Conservation (phyloP, 106 monocot genomes). For the Platanthera guangdongensis region DNA sequence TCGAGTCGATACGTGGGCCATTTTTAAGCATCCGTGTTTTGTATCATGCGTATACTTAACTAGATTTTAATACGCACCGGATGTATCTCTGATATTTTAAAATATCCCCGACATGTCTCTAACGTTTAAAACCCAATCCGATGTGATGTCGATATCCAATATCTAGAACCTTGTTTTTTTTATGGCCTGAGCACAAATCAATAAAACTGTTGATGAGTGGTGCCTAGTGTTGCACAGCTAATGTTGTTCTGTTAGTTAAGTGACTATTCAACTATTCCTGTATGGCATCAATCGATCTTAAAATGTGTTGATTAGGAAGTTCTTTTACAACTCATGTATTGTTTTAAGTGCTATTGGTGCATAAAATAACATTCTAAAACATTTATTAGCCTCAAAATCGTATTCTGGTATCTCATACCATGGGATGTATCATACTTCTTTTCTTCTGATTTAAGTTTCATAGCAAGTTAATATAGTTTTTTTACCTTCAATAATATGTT, state of each 20-base stretch:
- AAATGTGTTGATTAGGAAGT: not conserved
- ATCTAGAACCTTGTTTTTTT: no score
- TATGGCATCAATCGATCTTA: not conserved
- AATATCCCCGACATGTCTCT: no score
- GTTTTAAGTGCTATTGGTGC: not conserved
- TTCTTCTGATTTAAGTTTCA: not conserved
- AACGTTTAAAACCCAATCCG: no score
- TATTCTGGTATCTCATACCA: not conserved
- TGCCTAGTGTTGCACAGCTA: not conserved
- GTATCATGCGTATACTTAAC: no score
- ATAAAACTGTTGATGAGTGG: not conserved
- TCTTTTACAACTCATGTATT: not conserved
- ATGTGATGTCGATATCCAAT: no score
- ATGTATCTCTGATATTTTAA: no score
- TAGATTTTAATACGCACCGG: no score
- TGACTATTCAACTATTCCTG: not conserved
- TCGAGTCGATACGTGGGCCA: no score
- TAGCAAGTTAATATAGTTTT: not conserved
- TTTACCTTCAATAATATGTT: not conserved
- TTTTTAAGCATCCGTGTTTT: no score
- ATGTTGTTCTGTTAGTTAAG: not conserved
- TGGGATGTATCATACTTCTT: not conserved
- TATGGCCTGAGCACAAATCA: no score
- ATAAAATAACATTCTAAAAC: not conserved
- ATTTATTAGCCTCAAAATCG: not conserved